phyloP scores from a whole-genome alignment of 495 filamentous ascomycete genomes.

The Podospora anserina region DNA sequence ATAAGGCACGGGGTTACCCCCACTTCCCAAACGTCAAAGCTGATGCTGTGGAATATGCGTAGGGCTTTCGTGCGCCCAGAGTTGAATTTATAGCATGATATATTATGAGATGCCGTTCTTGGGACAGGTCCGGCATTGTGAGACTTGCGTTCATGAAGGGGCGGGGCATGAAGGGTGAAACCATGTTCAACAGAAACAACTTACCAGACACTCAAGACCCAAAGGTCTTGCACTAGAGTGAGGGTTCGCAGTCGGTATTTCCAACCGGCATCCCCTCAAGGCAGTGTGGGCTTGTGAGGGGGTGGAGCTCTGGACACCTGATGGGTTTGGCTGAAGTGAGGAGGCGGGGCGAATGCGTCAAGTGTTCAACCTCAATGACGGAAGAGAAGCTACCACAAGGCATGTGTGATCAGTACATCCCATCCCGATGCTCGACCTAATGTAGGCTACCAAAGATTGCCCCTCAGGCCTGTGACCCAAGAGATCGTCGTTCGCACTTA shows the following conservation, averaged over 20 bases:
- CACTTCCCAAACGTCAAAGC: background rate
- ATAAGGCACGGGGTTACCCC: background rate
- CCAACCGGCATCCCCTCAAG: background rate
- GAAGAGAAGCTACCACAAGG: slow-evolving; percentile 4
- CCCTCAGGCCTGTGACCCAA: background rate
- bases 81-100: background rate
- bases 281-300: background rate
- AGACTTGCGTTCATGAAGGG: background rate
- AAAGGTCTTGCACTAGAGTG: background rate
- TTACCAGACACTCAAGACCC: slow-evolving; percentile 12
- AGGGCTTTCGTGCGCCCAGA: background rate
- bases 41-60: background rate
- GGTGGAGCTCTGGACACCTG: slow-evolving; percentile 1
- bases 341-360: background rate
- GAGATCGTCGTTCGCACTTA: background rate
- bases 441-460: background rate
- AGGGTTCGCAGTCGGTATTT: background rate
- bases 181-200: slow-evolving; percentile 14
- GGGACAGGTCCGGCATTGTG: slow-evolving; percentile 15
- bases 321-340: slow-evolving; percentile 6
- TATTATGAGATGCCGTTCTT: background rate
- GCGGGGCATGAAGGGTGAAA: slow-evolving; percentile 20
- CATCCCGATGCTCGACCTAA: background rate
- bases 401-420: background rate
- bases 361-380: background rate